Evolutionary conservation across 306 rosid genomes (phyloP).

Genomic region (Cucurbita argyrosperma): DNA sequence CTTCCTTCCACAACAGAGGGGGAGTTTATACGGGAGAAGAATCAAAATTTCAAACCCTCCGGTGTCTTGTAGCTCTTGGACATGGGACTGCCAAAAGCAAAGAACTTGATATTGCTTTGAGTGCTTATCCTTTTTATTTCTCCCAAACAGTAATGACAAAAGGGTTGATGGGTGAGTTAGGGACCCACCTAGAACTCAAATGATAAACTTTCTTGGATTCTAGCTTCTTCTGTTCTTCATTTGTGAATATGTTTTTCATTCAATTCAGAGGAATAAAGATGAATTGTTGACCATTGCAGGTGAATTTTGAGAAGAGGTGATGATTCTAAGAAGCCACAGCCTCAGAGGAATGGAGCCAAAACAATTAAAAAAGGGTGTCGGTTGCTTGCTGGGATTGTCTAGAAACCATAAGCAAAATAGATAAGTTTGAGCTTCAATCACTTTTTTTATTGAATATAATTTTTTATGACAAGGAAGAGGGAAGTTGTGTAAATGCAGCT

Average conservation of each 20-base stretch:
- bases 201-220: neutral
- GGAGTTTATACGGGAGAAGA: neutral
- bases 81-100: neutral
- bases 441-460: too few relatives aligned
- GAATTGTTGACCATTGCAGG: neutral
- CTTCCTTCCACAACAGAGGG: neutral
- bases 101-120: neutral
- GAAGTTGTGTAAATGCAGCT: neutral
- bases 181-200: constrained; percentile 4
- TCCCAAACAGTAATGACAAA: neutral
- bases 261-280: neutral
- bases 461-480: neutral
- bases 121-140: neutral
- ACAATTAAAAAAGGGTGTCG: neutral
- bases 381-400: constrained; percentile 2
- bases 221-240: neutral
- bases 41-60: neutral
- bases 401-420: neutral
- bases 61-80: neutral
- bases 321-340: neutral
- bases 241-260: neutral
- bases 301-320: neutral
- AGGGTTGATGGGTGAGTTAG: neutral
- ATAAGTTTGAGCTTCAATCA: neutral
- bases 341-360: neutral